Evolutionary conservation across 257 asterid species (phyloP).

Genomic region (Leonotis leonurus): DNA sequence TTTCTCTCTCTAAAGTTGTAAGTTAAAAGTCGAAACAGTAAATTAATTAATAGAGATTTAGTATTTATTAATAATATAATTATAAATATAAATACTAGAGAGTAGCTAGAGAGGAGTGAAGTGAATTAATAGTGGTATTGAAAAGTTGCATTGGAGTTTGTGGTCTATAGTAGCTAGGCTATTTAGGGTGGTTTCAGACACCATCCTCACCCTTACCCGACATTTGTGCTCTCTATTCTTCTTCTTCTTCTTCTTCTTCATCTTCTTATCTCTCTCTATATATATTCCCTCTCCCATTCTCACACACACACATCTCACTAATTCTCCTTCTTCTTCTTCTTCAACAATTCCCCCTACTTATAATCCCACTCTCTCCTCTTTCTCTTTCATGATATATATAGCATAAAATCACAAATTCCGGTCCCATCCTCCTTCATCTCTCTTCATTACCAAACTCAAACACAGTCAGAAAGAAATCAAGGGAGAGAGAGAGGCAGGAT

Average conservation of each 20-base stretch:
- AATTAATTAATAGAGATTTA: not conserved
- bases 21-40: not conserved
- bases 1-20: not conserved
- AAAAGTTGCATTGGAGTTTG: constrained; percentile 25
- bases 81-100: too few species aligned
- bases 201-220: constrained; percentile 46
- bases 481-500: constrained; percentile 5
- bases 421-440: not conserved
- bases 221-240: constrained; percentile 39
- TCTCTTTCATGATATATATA: not conserved
- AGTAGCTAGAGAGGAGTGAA: constrained; percentile 16
- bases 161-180: too few species aligned
- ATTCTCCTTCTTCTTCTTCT: not conserved
- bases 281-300: not conserved
- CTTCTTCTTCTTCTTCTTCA: not conserved
- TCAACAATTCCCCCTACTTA: not conserved
- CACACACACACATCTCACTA: not conserved
- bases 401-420: not conserved
- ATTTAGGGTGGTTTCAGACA: constrained; percentile 43
- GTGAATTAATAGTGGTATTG: constrained; percentile 9
- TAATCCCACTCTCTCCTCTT: not conserved
- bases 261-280: not conserved
- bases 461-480: not conserved
- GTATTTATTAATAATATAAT: too few species aligned
- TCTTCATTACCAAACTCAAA: not conserved